These are phyloP conservation scores for Elsinoe perseae DNA, from an alignment of 2,329 filamentous ascomycete species.

Conservation along the genomic window DNA sequence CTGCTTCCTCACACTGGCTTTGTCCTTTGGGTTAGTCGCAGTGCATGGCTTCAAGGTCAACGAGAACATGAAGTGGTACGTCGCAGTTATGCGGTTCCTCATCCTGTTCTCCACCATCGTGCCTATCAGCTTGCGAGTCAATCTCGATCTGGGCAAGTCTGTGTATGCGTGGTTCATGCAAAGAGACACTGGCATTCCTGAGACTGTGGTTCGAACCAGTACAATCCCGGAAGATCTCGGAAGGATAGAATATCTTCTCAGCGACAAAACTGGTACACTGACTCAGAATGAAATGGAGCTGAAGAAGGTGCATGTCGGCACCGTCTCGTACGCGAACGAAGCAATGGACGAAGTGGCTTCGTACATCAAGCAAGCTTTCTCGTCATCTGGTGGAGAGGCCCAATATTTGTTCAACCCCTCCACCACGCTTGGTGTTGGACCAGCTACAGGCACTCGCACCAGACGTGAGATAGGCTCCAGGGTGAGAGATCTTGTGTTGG, in stretches of 20 bases:
- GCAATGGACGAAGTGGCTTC: conserved; percentile 94
- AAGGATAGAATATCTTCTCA: conserved; percentile 89
- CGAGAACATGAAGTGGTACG: conserved; percentile 70
- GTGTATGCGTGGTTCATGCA: conserved; percentile 96
- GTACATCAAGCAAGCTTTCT: conserved; percentile 80
- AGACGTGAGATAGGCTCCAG: conserved; percentile 87
- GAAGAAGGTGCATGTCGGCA: conserved; percentile 97
- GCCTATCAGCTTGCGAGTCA: conserved; percentile 91
- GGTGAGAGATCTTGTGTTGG: conserved; percentile 86
- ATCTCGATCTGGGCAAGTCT: conserved; percentile 93
- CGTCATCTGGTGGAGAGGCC: conserved; percentile 32
- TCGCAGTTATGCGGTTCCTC: conserved; percentile 95
- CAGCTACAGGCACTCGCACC: conserved; percentile 63
- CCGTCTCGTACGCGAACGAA: conserved; percentile 95
- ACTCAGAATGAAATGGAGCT: conserved; percentile 82
- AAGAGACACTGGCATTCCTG: conserved; percentile 78
- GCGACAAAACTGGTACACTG: conserved; percentile 95
- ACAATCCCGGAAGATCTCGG: conserved; percentile 96
- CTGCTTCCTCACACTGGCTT: conserved; percentile 74
- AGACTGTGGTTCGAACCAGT: conserved; percentile 87
- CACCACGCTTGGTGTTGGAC: conserved; percentile 42
- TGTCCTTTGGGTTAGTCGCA: conserved; percentile 83
- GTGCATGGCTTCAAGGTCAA: conserved; percentile 69
- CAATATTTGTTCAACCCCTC: conserved; percentile 64
- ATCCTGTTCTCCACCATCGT: conserved; percentile 99